Percentiles rank a stretch among this genome's conserved stretches.
Conservation (phyloP, 1,139 yeast genomes). For the Trichomonascaceae sp. region DNA sequence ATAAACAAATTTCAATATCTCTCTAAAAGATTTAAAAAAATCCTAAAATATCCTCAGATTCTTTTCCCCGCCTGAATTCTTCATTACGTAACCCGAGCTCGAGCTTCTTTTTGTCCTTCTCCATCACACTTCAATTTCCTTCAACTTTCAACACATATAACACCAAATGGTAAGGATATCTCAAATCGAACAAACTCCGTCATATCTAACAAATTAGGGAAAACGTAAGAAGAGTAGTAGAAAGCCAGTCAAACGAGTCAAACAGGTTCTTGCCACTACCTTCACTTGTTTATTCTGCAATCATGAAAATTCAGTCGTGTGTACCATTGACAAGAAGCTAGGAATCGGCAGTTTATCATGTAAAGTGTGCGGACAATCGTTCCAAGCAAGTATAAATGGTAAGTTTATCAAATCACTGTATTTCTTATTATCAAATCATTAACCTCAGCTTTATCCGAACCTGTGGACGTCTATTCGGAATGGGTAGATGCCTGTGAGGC, state of each 20-base stretch:
- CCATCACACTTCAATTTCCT: background rate
- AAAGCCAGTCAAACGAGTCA: conserved; percentile 73
- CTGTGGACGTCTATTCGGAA: conserved; percentile 92
- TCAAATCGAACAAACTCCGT: background rate
- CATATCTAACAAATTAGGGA: conserved; percentile 43
- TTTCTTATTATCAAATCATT: background rate
- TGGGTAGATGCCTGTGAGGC: conserved; percentile 99
- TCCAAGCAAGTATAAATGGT: conserved; percentile 82
- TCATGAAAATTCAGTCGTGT: conserved; percentile 87
- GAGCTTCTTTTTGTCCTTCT: background rate
- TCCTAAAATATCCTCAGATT: too few relatives aligned
- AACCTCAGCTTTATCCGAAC: conserved; percentile 52
- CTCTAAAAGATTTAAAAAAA: too few relatives aligned
- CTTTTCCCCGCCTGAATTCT: too few relatives aligned
- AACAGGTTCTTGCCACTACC: conserved; percentile 74
- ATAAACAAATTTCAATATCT: too few relatives aligned
- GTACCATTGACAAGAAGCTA: conserved; percentile 81
- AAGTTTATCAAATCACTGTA: conserved; percentile 10
- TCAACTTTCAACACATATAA: background rate
- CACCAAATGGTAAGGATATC: conserved; percentile 5
- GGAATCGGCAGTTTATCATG: conserved; percentile 82
- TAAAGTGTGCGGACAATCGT: conserved; percentile 90
- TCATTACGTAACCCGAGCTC: background rate
- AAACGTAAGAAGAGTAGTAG: conserved; percentile 86
- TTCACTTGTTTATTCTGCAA: conserved; percentile 93